Percentiles rank a stretch among this genome's conserved stretches.
phyloP scores from a whole-genome alignment of 768 basidiomycete genomes.

The Tricholoma matsutake region DNA sequence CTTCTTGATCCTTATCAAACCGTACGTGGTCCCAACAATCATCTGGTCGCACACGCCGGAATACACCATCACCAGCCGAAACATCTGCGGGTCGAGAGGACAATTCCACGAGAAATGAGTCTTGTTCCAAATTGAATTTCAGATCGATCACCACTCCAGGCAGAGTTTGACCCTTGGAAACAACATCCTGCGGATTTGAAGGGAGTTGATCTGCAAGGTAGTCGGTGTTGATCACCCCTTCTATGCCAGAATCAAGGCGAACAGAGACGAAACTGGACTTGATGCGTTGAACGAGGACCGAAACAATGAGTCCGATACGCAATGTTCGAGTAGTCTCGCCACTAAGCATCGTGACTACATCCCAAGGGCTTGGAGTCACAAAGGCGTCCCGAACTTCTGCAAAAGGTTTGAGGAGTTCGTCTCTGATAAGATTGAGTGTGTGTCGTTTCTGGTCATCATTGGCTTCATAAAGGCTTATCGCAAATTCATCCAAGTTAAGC shows the following conservation, averaged over 20 bases:
- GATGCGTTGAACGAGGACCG: slow-evolving; percentile 62
- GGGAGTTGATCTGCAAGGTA: slow-evolving; percentile 53
- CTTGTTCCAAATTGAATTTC: slow-evolving; percentile 56
- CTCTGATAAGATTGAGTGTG: slow-evolving; percentile 83
- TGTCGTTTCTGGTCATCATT: slow-evolving; percentile 86
- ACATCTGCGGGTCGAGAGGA: slow-evolving; percentile 68
- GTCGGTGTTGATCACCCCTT: slow-evolving; percentile 66
- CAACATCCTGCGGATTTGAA: slow-evolving; percentile 40
- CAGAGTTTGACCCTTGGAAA: slow-evolving; percentile 79
- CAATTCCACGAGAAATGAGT: slow-evolving; percentile 68
- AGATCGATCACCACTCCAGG: slow-evolving; percentile 76
- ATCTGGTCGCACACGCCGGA: slow-evolving; percentile 58
- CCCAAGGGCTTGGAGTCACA: slow-evolving; percentile 63
- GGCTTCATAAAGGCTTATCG: slow-evolving; percentile 82
- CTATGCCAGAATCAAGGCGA: slow-evolving; percentile 91
- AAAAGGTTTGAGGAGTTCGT: slow-evolving; percentile 80
- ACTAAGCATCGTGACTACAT: slow-evolving; percentile 92
- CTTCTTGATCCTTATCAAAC: slow-evolving; percentile 64
- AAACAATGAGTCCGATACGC: slow-evolving; percentile 75
- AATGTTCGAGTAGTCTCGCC: slow-evolving; percentile 85
- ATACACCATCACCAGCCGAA: slow-evolving; percentile 55
- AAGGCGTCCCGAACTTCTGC: slow-evolving; percentile 71
- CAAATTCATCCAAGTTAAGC: slow-evolving; percentile 94
- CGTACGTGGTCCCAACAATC: slow-evolving; percentile 63
- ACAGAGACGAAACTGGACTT: slow-evolving; percentile 52